Percentiles rank a stretch among this genome's conserved stretches.
phyloP scores from a whole-genome alignment of 768 basidiomycete species.

The Amanita muscaria region DNA sequence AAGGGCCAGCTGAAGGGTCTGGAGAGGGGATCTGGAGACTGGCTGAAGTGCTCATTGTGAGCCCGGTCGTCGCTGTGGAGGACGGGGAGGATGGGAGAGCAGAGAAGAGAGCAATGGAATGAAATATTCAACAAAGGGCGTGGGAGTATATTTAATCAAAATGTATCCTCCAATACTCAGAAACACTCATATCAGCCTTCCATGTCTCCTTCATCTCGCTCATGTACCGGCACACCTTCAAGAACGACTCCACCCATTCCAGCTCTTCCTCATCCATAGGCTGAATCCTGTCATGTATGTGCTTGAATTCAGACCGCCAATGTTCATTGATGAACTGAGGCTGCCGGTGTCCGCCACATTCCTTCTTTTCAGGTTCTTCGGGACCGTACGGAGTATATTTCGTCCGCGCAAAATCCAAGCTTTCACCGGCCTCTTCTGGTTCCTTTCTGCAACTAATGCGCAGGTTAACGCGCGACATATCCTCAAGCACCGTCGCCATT shows the following conservation, averaged over 20 bases:
- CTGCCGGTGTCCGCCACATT: background rate
- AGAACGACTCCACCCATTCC: conserved; percentile 20
- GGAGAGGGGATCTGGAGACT: conserved; percentile 23
- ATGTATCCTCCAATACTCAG: conserved; percentile 17
- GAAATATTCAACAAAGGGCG: background rate
- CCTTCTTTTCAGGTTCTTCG: background rate
- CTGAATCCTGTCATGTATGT: conserved; percentile 1
- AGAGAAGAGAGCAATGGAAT: background rate
- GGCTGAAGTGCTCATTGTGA: conserved; percentile 14
- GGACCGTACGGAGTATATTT: conserved; percentile 12
- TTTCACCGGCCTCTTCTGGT: background rate
- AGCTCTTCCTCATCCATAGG: conserved; percentile 16
- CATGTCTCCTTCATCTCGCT: conserved; percentile 15
- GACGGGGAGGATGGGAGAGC: conserved; percentile 1
- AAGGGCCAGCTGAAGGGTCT: conserved; percentile 33
- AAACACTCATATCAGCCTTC: background rate
- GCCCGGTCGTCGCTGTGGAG: background rate
- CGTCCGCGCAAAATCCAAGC: conserved; percentile 10
- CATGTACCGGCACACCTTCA: conserved; percentile 17
- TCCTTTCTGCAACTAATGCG: background rate
- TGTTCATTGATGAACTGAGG: conserved; percentile 1
- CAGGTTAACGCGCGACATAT: conserved; percentile 9
- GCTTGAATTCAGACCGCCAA: background rate
- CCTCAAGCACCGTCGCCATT: conserved; percentile 12
- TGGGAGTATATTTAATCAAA: background rate